Evolutionary conservation across 2,329 filamentous ascomycete genomes (phyloP).

Genomic region (Xylaria polymorpha): DNA sequence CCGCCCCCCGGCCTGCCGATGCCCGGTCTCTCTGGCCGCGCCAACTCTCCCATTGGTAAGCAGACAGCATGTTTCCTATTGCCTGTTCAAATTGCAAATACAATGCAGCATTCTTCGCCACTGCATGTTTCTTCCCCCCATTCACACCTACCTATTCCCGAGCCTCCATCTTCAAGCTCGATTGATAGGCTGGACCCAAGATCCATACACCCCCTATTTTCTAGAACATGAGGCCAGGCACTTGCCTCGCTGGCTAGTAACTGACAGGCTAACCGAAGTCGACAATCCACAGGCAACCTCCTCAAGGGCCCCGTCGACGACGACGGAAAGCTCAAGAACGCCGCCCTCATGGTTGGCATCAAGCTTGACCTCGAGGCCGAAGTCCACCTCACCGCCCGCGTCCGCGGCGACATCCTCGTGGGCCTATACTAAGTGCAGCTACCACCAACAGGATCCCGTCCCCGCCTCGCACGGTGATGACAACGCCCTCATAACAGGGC

Average conservation of each 20-base stretch:
- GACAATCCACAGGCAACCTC: conserved; percentile 58
- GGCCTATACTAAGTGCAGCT: conserved; percentile 61
- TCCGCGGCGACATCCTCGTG: conserved; percentile 70
- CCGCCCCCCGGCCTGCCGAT: conserved; percentile 41
- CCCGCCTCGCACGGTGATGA: conserved; percentile 8
- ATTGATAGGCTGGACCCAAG: neutral
- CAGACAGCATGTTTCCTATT: neutral
- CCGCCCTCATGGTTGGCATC: conserved; percentile 69
- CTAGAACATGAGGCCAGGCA: conserved; percentile 16
- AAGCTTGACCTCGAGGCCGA: conserved; percentile 73
- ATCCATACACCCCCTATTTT: neutral
- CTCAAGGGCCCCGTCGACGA: conserved; percentile 69
- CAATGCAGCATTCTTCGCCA: neutral
- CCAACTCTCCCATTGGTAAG: conserved; percentile 48
- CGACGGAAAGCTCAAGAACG: conserved; percentile 67
- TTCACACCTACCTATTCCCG: neutral
- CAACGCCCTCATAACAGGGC: conserved; percentile 24
- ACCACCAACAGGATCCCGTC: conserved; percentile 26
- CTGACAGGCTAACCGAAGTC: conserved; percentile 36
- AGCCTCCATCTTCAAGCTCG: neutral
- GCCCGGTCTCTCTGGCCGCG: conserved; percentile 47
- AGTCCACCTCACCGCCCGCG: conserved; percentile 69
- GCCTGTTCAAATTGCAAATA: neutral
- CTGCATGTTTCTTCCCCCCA: neutral
- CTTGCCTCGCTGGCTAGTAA: conserved; percentile 17